A percentile compares a stretch with the other conserved stretches of the same genome.
Evolutionary conservation across 2,329 filamentous ascomycete species (phyloP).

Genomic region (Alternaria tenuissima): DNA sequence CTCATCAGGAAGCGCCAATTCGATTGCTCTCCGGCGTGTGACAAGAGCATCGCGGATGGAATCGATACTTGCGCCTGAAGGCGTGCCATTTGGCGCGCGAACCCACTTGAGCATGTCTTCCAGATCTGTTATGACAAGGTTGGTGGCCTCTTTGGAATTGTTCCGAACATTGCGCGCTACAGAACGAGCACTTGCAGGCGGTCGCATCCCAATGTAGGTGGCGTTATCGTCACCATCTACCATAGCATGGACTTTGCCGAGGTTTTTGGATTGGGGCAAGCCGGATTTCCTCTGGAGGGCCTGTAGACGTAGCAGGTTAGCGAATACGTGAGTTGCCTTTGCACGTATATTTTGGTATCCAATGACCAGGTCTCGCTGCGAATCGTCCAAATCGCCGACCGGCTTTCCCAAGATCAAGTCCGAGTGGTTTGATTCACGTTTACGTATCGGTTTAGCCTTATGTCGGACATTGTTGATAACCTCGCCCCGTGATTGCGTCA

Average conservation of each 20-base stretch:
- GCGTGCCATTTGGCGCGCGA: conserved; percentile 23
- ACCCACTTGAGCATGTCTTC: conserved; percentile 37
- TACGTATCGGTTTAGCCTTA: conserved; percentile 7
- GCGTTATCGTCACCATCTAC: conserved; percentile 15
- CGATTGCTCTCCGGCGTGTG: conserved; percentile 34
- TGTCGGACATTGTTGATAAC: conserved; percentile 21
- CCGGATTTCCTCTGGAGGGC: conserved; percentile 37
- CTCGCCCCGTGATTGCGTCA: conserved; percentile 15
- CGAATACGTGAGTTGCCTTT: conserved; percentile 32
- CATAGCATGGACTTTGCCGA: conserved; percentile 30
- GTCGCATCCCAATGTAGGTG: not conserved
- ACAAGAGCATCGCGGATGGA: conserved; percentile 38
- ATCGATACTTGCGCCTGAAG: conserved; percentile 27
- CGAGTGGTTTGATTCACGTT: not conserved
- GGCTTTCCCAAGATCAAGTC: not conserved
- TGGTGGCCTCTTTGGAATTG: conserved; percentile 29
- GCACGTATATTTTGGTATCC: conserved; percentile 37
- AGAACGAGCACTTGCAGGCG: conserved; percentile 30
- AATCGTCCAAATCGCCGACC: conserved; percentile 31
- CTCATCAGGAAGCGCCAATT: conserved; percentile 34
- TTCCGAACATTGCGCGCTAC: conserved; percentile 36
- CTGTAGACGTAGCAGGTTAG: conserved; percentile 38
- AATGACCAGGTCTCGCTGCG: conserved; percentile 33
- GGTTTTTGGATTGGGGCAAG: conserved; percentile 26
- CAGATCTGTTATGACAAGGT: conserved; percentile 34